phyloP scores from a whole-genome alignment of 169 alveolate species.

The Plasmodium ovale region DNA sequence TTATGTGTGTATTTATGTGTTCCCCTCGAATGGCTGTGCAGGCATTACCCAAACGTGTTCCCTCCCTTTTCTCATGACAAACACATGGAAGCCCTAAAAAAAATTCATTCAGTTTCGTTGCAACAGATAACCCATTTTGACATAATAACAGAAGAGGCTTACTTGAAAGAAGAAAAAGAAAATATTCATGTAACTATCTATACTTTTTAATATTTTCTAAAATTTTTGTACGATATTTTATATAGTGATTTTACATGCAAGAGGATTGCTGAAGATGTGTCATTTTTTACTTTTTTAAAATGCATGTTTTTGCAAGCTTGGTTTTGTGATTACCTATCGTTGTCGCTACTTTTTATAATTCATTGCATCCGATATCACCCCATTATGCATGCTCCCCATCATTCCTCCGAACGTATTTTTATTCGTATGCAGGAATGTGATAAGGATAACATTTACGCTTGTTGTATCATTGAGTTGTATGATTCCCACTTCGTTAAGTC shows the following conservation, averaged over 20 bases:
- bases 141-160: conserved; percentile 65
- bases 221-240: background rate
- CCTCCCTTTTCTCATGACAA: conserved; percentile 64
- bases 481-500: conserved; percentile 34
- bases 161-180: conserved; percentile 62
- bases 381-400: too few species aligned
- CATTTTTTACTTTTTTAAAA: background rate
- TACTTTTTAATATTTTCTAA: background rate
- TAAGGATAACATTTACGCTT: conserved; percentile 57
- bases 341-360: too few species aligned
- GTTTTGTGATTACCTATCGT: too few species aligned
- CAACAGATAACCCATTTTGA: conserved; percentile 62
- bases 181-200: conserved; percentile 20
- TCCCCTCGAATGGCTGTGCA: conserved; percentile 5
- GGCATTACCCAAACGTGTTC: conserved; percentile 52
- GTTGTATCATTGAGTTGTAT: conserved; percentile 33
- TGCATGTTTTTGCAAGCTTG: too few species aligned
- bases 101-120: conserved; percentile 63
- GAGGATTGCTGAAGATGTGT: background rate
- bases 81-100: conserved; percentile 70
- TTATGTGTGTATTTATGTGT: background rate
- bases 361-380: too few species aligned
- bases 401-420: too few species aligned
- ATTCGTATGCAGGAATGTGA: conserved; percentile 26
- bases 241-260: background rate